Evolutionary conservation across 2,329 filamentous ascomycete species (phyloP).

Genomic region (Pleoardoris graminearum): DNA sequence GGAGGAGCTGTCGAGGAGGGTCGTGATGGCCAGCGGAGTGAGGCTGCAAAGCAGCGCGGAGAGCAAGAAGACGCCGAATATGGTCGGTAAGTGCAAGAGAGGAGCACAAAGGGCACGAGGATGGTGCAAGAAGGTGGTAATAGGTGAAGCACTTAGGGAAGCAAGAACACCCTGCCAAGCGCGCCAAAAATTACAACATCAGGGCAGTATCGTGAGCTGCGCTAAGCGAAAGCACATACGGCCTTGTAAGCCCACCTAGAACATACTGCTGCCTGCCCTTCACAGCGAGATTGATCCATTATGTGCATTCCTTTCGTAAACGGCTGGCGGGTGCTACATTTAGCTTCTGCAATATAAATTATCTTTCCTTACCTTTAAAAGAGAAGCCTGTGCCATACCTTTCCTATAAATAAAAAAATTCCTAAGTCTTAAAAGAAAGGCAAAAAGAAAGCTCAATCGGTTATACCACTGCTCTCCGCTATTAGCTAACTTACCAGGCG

Average conservation of each 20-base stretch:
- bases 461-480: not conserved
- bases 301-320: too few relatives aligned
- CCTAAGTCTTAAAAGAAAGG: not conserved
- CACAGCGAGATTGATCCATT: too few relatives aligned
- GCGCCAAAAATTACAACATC: not conserved
- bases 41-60: not conserved
- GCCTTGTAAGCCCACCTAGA: not conserved
- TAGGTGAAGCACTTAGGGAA: not conserved
- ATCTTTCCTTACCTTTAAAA: too few relatives aligned
- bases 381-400: too few relatives aligned
- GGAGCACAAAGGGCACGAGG: not conserved
- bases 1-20: not conserved
- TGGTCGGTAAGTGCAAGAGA: not conserved
- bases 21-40: not conserved
- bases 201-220: not conserved
- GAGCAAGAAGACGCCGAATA: not conserved
- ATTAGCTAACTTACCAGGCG: not conserved
- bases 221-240: not conserved
- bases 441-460: slow-evolving; percentile 4
- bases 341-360: too few relatives aligned
- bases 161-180: not conserved
- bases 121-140: too few relatives aligned
- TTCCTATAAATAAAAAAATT: not conserved
- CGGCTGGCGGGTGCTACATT: too few relatives aligned
- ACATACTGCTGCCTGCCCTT: not conserved